Conservation (phyloP, 768 basidiomycete genomes). For the Boletus vermiculosoides region DNA sequence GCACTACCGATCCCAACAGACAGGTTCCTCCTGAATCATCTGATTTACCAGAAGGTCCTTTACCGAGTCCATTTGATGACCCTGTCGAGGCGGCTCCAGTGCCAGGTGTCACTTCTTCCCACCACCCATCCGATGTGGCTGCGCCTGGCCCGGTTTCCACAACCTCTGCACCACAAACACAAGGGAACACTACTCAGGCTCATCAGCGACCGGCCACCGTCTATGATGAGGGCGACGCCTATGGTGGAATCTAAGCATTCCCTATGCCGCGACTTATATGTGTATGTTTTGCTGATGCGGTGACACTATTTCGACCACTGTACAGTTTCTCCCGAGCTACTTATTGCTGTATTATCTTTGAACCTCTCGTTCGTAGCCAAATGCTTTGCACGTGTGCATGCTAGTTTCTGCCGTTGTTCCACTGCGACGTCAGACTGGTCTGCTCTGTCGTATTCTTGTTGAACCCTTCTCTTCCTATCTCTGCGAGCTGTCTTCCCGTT, state of each 20-base stretch:
- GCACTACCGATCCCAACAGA: constrained; percentile 29
- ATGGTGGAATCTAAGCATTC: constrained; percentile 57
- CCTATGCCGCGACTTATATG: not conserved
- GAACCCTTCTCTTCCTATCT: not conserved
- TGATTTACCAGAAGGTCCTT: constrained; percentile 21
- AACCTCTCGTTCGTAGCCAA: constrained; percentile 1
- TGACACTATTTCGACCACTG: constrained; percentile 15
- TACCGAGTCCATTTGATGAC: constrained; percentile 33
- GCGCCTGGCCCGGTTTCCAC: constrained; percentile 11
- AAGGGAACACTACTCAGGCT: constrained; percentile 6
- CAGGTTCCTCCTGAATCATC: constrained; percentile 12
- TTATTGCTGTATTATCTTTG: constrained; percentile 28
- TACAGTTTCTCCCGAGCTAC: constrained; percentile 18
- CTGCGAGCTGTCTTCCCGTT: constrained; percentile 6
- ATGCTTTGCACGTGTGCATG: constrained; percentile 10
- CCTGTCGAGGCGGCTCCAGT: constrained; percentile 1
- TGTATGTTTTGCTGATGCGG: constrained; percentile 12
- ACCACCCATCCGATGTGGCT: constrained; percentile 18
- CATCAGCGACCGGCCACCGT: constrained; percentile 45
- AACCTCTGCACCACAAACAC: constrained; percentile 10
- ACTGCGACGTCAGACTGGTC: constrained; percentile 28
- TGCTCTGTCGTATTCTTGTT: constrained; percentile 18
- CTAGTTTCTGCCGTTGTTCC: constrained; percentile 27
- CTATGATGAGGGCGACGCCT: constrained; percentile 67
- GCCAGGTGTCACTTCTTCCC: constrained; percentile 32